Percentiles rank a stretch among this genome's conserved stretches.
Evolutionary conservation across 2,329 filamentous ascomycete genomes (phyloP).

Genomic region (Talaromyces sp.): DNA sequence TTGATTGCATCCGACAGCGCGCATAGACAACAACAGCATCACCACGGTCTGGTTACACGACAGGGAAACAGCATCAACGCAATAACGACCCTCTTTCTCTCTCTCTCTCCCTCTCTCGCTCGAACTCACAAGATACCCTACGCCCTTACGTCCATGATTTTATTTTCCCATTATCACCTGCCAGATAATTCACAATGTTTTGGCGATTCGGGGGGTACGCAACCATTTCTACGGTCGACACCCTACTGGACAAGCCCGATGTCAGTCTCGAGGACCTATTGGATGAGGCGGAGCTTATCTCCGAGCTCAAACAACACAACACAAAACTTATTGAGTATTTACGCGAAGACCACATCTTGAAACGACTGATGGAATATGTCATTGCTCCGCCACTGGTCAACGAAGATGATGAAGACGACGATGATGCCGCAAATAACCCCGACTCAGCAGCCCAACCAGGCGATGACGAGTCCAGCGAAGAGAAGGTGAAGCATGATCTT

Average conservation of each 20-base stretch:
- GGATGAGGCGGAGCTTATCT: conserved; percentile 91
- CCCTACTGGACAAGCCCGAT: conserved; percentile 90
- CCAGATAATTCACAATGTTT: conserved; percentile 71
- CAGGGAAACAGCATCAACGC: background rate
- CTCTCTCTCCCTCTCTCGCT: background rate
- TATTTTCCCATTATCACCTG: conserved; percentile 22
- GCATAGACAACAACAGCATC: conserved; percentile 6
- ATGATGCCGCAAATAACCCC: conserved; percentile 40
- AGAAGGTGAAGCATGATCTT: conserved; percentile 27
- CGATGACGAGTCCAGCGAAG: conserved; percentile 33
- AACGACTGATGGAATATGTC: conserved; percentile 85
- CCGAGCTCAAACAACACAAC: conserved; percentile 98
- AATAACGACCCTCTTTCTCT: background rate
- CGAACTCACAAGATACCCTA: conserved; percentile 6
- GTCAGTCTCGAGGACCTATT: conserved; percentile 93
- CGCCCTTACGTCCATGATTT: conserved; percentile 27
- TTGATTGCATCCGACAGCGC: conserved; percentile 7
- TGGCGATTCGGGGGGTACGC: conserved; percentile 99
- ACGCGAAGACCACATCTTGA: conserved; percentile 77
- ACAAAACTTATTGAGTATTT: conserved; percentile 95
- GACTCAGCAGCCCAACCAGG: conserved; percentile 16
- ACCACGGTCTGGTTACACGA: conserved; percentile 2
- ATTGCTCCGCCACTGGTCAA: conserved; percentile 62
- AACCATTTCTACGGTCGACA: conserved; percentile 94
- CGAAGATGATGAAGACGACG: conserved; percentile 49